Conservation (phyloP, 352 stramenopile genomes). For the Halophytophthora batemanensis region DNA sequence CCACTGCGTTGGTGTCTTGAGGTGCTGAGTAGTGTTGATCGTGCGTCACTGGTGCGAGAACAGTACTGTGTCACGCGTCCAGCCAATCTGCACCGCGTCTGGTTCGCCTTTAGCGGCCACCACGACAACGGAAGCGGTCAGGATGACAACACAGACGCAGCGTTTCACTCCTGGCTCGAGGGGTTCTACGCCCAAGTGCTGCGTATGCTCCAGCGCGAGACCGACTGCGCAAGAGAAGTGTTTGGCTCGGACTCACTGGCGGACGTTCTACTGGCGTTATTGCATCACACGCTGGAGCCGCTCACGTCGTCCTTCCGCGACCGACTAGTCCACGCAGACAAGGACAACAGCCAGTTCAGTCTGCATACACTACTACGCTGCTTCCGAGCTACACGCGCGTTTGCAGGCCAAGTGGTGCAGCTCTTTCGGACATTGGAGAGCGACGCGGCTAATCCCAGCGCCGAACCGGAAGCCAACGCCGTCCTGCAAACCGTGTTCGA, state of each 20-base stretch:
- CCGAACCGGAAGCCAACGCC: slow-evolving; percentile 4
- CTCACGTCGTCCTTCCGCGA: slow-evolving; percentile 54
- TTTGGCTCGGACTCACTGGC: slow-evolving; percentile 33
- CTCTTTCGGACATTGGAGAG: slow-evolving; percentile 39
- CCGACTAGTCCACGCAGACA: slow-evolving; percentile 31
- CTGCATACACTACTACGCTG: slow-evolving; percentile 35
- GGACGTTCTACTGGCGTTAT: slow-evolving; percentile 36
- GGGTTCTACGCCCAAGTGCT: slow-evolving; percentile 55
- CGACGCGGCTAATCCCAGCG: slow-evolving; percentile 9
- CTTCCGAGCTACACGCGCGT: slow-evolving; percentile 44
- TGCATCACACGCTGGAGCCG: slow-evolving; percentile 47
- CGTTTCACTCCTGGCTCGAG: slow-evolving; percentile 45
- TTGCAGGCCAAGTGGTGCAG: slow-evolving; percentile 40
- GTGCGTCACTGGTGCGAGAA: slow-evolving; percentile 35
- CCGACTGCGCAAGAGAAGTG: slow-evolving; percentile 34
- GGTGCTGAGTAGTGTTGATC: slow-evolving; percentile 48
- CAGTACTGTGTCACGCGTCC: slow-evolving; percentile 49
- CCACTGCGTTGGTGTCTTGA: slow-evolving; percentile 47
- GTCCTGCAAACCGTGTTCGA: slow-evolving; percentile 39
- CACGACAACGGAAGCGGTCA: slow-evolving; percentile 13
- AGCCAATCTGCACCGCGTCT: slow-evolving; percentile 48
- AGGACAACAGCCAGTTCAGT: slow-evolving; percentile 22
- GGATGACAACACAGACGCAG: slow-evolving; percentile 4
- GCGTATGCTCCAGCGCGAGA: slow-evolving; percentile 56
- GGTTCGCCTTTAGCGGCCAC: slow-evolving; percentile 42